A percentile compares a stretch with the other conserved stretches of the same genome.
Conservation (phyloP, 2,329 filamentous ascomycete genomes). For the Trichophyton simii region DNA sequence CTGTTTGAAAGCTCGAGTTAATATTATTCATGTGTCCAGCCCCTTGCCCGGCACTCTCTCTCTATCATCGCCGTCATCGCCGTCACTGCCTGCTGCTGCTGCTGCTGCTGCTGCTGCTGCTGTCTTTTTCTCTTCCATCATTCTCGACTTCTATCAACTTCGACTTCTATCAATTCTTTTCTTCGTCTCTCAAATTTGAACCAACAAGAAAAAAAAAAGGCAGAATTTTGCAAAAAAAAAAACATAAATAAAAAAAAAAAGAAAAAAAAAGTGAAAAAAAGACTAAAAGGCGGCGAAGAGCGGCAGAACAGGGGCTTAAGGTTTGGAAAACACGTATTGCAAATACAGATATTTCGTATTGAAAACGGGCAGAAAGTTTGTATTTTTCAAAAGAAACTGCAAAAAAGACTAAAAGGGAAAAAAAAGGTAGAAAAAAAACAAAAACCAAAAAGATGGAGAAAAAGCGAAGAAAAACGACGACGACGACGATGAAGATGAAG, state of each 20-base stretch:
- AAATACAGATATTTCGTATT: neutral
- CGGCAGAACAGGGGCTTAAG: neutral
- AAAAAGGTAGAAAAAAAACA: conserved; percentile 7
- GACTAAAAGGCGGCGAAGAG: conserved; percentile 8
- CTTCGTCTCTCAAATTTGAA: neutral
- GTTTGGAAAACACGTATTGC: conserved; percentile 2
- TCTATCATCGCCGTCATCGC: too few species aligned
- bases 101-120: too few species aligned
- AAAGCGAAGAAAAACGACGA: neutral
- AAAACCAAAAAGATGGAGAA: conserved; percentile 11
- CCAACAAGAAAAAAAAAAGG: neutral
- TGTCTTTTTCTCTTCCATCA: too few species aligned
- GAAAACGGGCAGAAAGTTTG: neutral
- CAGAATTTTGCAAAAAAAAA: neutral
- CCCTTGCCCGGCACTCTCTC: too few species aligned
- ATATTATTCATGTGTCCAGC: too few species aligned
- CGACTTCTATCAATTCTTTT: conserved; percentile 10
- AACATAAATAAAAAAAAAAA: conserved; percentile 10
- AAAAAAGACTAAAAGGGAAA: neutral
- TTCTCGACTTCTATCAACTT: conserved; percentile 7
- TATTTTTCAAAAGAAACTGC: neutral
- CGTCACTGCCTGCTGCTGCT: too few species aligned
- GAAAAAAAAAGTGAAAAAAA: conserved; percentile 9
- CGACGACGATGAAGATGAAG: neutral
- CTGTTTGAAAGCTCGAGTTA: too few species aligned